These are phyloP conservation scores for Piedraia hortae DNA, from an alignment of 2,329 filamentous ascomycete species.

Conservation along the genomic window DNA sequence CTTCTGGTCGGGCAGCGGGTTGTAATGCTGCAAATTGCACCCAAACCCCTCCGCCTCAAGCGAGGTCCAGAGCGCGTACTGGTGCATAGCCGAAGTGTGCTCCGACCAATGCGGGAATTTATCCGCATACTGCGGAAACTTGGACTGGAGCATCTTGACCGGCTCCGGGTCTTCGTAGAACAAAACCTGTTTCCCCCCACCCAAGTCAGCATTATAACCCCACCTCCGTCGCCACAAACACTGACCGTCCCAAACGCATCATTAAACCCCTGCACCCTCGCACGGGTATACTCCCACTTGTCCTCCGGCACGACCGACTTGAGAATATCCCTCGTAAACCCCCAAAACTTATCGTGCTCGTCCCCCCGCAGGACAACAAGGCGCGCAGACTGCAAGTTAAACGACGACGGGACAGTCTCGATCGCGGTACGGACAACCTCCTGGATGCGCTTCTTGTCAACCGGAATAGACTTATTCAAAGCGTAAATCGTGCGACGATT, in stretches of 20 bases:
- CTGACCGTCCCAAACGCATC: slow-evolving; percentile 47
- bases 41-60: slow-evolving; percentile 64
- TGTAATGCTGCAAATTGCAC: slow-evolving; percentile 82
- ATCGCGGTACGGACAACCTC: slow-evolving; percentile 34
- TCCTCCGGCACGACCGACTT: slow-evolving; percentile 41
- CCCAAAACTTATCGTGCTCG: slow-evolving; percentile 77
- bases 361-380: slow-evolving; percentile 50
- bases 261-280: slow-evolving; percentile 31
- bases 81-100: slow-evolving; percentile 59
- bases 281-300: slow-evolving; percentile 26
- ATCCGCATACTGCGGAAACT: slow-evolving; percentile 48
- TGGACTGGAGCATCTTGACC: slow-evolving; percentile 36
- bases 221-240: slow-evolving; percentile 4
- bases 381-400: slow-evolving; percentile 72
- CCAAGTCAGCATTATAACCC: not conserved
- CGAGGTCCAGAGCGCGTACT: slow-evolving; percentile 55
- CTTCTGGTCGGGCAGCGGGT: slow-evolving; percentile 53
- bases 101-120: slow-evolving; percentile 49
- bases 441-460: slow-evolving; percentile 39
- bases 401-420: slow-evolving; percentile 45
- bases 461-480: slow-evolving; percentile 32
- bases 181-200: slow-evolving; percentile 27
- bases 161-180: slow-evolving; percentile 60
- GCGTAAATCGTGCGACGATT: slow-evolving; percentile 30
- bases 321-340: slow-evolving; percentile 35